These are phyloP conservation scores for Citrus cavaleriei DNA, from an alignment of 345 rosid genomes.

Conservation along the genomic window DNA sequence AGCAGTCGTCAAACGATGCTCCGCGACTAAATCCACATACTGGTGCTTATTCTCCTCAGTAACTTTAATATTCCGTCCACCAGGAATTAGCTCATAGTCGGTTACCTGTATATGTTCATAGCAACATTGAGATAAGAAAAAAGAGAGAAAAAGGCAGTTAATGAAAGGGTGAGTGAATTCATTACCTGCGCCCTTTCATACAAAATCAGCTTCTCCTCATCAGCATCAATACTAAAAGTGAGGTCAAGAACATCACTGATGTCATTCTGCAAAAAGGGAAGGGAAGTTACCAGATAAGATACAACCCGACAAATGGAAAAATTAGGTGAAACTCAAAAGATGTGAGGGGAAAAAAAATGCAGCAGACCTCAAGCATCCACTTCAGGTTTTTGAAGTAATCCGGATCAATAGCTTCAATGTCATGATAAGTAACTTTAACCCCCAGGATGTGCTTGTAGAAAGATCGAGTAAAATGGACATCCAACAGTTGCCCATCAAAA, in stretches of 20 bases:
- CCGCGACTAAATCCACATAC: slow-evolving; percentile 83
- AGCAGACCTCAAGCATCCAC: slow-evolving; percentile 96
- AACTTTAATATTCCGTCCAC: slow-evolving; percentile 86
- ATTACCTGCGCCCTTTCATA: slow-evolving; percentile 75
- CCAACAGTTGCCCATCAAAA: slow-evolving; percentile 90
- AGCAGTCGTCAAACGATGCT: slow-evolving; percentile 93
- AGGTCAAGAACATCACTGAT: slow-evolving; percentile 74
- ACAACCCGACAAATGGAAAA: background rate
- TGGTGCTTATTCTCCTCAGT: slow-evolving; percentile 95
- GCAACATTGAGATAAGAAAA: background rate
- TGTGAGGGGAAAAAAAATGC: background rate
- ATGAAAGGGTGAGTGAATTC: background rate
- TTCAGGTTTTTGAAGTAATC: slow-evolving; percentile 79
- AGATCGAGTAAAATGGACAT: slow-evolving; percentile 96
- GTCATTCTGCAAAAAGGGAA: slow-evolving; percentile 63
- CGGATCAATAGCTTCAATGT: slow-evolving; percentile 98
- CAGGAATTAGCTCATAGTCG: slow-evolving; percentile 88
- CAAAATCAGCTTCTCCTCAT: slow-evolving; percentile 88
- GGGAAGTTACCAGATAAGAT: slow-evolving; percentile 8
- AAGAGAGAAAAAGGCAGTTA: background rate
- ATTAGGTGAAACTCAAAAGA: background rate
- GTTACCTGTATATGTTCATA: slow-evolving; percentile 57
- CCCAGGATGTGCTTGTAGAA: slow-evolving; percentile 97
- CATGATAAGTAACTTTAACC: slow-evolving; percentile 86
- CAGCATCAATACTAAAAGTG: slow-evolving; percentile 96